These are phyloP conservation scores for Didymella segeticola DNA, from an alignment of 2,329 filamentous ascomycete genomes.

Conservation along the genomic window DNA sequence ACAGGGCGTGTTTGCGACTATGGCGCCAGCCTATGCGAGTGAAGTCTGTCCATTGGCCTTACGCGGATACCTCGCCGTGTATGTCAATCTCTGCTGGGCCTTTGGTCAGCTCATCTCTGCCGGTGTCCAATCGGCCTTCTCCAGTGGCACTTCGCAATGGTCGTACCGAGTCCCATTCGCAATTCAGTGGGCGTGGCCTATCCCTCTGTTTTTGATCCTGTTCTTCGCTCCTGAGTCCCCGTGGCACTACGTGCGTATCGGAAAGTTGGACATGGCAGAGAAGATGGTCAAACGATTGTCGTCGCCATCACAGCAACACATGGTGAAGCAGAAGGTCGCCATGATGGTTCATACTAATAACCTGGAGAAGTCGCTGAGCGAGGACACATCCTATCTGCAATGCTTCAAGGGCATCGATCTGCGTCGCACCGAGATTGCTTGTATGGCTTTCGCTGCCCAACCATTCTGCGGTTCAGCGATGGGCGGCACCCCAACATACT, in stretches of 20 bases:
- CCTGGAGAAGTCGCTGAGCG: slow-evolving; percentile 71
- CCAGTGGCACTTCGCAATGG: slow-evolving; percentile 70
- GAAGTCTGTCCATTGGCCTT: slow-evolving; percentile 74
- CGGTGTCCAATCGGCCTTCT: slow-evolving; percentile 71
- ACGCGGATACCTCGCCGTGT: slow-evolving; percentile 64
- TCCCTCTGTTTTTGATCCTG: slow-evolving; percentile 71
- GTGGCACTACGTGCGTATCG: slow-evolving; percentile 76
- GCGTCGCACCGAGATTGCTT: slow-evolving; percentile 76
- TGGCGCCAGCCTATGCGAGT: slow-evolving; percentile 57
- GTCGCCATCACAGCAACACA: slow-evolving; percentile 50
- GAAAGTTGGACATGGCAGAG: slow-evolving; percentile 70
- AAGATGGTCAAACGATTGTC: slow-evolving; percentile 70
- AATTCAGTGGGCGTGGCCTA: slow-evolving; percentile 78
- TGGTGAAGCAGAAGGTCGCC: slow-evolving; percentile 66
- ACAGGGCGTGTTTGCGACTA: slow-evolving; percentile 55
- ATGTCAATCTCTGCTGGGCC: slow-evolving; percentile 79
- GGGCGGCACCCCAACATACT: slow-evolving; percentile 55
- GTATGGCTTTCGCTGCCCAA: slow-evolving; percentile 57
- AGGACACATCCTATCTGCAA: slow-evolving; percentile 76
- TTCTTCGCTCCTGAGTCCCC: slow-evolving; percentile 73
- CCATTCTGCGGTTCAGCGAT: slow-evolving; percentile 47
- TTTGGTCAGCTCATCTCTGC: slow-evolving; percentile 75
- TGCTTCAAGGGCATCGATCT: slow-evolving; percentile 84
- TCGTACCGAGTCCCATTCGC: slow-evolving; percentile 71
- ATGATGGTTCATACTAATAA: slow-evolving; percentile 93